These are phyloP conservation scores for Fusarium torreyae DNA, from an alignment of 2,329 filamentous ascomycete genomes.

Conservation along the genomic window DNA sequence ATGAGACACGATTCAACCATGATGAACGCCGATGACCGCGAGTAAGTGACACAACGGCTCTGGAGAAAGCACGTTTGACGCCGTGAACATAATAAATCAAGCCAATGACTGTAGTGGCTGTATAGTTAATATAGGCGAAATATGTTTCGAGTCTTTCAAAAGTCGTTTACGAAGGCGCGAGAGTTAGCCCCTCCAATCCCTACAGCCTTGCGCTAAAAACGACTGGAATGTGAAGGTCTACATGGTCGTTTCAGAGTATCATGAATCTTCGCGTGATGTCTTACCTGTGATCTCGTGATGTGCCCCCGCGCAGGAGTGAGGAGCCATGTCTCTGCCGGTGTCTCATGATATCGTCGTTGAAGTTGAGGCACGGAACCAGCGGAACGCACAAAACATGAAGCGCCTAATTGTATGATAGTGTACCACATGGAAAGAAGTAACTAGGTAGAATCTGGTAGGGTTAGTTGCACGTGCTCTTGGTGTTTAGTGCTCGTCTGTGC, in stretches of 20 bases:
- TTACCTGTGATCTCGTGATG: conserved; percentile 30
- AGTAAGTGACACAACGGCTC: not conserved
- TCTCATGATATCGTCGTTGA: conserved; percentile 25
- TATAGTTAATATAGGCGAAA: conserved; percentile 1
- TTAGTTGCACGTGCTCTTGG: conserved; percentile 10
- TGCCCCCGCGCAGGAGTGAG: not conserved
- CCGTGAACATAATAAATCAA: not conserved
- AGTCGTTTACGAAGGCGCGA: conserved; percentile 15
- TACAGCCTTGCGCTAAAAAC: conserved; percentile 2
- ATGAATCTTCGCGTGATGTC: conserved; percentile 29
- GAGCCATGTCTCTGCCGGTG: conserved; percentile 32
- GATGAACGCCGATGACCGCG: not conserved
- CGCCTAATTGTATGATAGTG: too few relatives aligned
- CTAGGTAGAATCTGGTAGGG: not conserved
- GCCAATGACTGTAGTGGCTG: conserved; percentile 25
- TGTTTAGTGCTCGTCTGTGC: conserved; percentile 5
- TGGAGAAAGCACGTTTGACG: conserved; percentile 19
- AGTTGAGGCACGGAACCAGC: conserved; percentile 20
- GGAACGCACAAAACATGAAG: not conserved
- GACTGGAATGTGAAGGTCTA: conserved; percentile 21
- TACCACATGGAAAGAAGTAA: too few relatives aligned
- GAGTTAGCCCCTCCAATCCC: conserved; percentile 3
- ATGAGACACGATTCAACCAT: not conserved
- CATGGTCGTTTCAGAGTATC: conserved; percentile 24
- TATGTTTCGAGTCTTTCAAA: not conserved